A percentile compares a stretch with the other conserved stretches of the same genome.
These are phyloP conservation scores for Hypholoma sublateritium DNA, from an alignment of 768 basidiomycete species.

Conservation along the genomic window DNA sequence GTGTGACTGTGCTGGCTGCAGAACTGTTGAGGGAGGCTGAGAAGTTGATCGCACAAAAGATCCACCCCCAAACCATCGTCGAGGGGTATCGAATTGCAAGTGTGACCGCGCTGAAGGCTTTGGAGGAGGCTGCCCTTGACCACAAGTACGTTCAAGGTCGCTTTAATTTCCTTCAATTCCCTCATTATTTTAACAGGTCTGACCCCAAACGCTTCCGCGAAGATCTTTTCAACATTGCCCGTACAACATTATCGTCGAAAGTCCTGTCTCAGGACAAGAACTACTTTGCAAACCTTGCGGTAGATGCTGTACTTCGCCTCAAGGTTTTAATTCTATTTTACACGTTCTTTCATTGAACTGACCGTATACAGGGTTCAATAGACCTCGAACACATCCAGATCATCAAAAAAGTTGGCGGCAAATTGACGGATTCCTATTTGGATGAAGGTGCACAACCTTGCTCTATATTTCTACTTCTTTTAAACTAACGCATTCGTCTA, in stretches of 20 bases:
- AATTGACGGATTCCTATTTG: conserved; percentile 96
- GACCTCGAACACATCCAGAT: conserved; percentile 98
- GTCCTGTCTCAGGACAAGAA: conserved; percentile 96
- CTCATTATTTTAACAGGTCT: conserved; percentile 40
- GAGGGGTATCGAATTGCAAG: conserved; percentile 96
- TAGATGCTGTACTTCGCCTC: conserved; percentile 91
- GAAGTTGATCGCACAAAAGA: conserved; percentile 86
- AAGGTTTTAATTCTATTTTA: conserved; percentile 49
- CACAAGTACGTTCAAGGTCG: conserved; percentile 60
- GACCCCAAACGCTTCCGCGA: conserved; percentile 76
- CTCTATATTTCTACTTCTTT: neutral
- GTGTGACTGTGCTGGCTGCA: conserved; percentile 87
- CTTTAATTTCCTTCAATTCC: neutral
- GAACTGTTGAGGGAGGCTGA: conserved; percentile 95
- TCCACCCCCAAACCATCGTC: conserved; percentile 97
- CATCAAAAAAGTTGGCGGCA: conserved; percentile 99
- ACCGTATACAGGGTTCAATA: conserved; percentile 74
- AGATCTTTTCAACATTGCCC: conserved; percentile 95
- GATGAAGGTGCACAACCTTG: conserved; percentile 71
- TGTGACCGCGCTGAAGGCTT: conserved; percentile 75
- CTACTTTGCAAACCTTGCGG: conserved; percentile 97
- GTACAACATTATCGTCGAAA: conserved; percentile 94
- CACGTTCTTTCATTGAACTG: neutral
- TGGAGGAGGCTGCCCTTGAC: conserved; percentile 82
- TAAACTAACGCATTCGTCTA: conserved; percentile 23